Base-by-base conservation (phyloP, 1,284 basidiomycete genomes). In the Ceratobasidium theobromae region DNA sequence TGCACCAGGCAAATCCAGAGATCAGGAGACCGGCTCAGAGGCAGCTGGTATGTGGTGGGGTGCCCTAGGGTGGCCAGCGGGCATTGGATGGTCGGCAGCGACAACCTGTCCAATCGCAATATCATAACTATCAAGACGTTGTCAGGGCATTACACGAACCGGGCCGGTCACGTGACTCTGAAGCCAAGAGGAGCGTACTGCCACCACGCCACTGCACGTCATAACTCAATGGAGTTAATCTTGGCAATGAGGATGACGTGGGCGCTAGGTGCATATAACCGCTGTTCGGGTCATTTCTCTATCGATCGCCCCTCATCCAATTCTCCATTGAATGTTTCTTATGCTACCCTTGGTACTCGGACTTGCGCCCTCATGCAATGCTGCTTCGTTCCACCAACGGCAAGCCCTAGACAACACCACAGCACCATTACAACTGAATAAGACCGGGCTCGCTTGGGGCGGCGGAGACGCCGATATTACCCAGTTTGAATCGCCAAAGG, bases 1-100 rank as follows among this genome's bases (percentile, higher is more conserved):
- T 76, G 77, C 77, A 72, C 76, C 76, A 72, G 76, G 76, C 75
- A 74, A 74, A 30, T 58, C 11, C 21, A n/a, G n/a, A n/a, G n/a
- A n/a, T 11, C 27, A 54, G n/a, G 41, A 45, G 43, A 58, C 55
- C 43, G 6, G 55, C 35, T 58, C 55, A 46, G 43, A 35, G 9
- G 21, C 8, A 14, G 43, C 6, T 11, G 18, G 35, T 9, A 3
- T 16, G 23, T 33, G 4, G 21, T n/a, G 30, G 53, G 11, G 28
- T 8, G 21, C 53, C n/a, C 35, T 33, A 16, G 54, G 55, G n/a
- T n/a, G n/a, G n/a, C n/a, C 55, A 58, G 35, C 55, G 43, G 30
- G 41, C 55, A 58, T 58, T 43, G 16, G 45, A 21, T n/a, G n/a
- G n/a, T n/a, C n/a, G n/a, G n/a, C n/a, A n/a, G n/a, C n/a, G n/a